Percentiles rank a stretch among this genome's conserved stretches.
These are phyloP conservation scores for Pelargonium citronellum DNA, from an alignment of 441 rosid species.

Conservation along the genomic window DNA sequence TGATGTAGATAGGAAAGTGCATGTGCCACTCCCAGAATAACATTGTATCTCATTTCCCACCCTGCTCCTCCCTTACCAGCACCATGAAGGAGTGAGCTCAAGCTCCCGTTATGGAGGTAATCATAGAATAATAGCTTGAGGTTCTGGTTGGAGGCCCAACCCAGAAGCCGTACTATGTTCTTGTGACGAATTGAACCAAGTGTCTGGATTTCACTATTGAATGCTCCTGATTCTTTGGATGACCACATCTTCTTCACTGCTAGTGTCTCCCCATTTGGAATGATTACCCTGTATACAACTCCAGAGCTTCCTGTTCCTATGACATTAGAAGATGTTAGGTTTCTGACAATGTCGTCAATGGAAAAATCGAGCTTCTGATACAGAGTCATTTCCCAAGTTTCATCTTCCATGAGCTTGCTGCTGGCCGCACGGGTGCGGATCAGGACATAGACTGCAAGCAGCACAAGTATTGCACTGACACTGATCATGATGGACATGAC, in stretches of 20 bases:
- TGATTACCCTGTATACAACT: slow-evolving; percentile 67
- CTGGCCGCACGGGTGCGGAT: slow-evolving; percentile 34
- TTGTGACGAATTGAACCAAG: slow-evolving; percentile 81
- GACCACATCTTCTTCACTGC: slow-evolving; percentile 98
- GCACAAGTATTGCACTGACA: slow-evolving; percentile 52
- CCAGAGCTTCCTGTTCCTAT: slow-evolving; percentile 98
- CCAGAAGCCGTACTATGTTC: slow-evolving; percentile 73
- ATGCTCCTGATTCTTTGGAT: slow-evolving; percentile 71
- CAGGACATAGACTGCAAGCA: slow-evolving; percentile 55
- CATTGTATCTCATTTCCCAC: slow-evolving; percentile 76
- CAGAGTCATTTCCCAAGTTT: slow-evolving; percentile 63
- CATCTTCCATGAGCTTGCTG: slow-evolving; percentile 36
- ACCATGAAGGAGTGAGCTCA: slow-evolving; percentile 84
- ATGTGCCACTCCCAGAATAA: slow-evolving; percentile 68
- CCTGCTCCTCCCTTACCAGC: slow-evolving; percentile 59
- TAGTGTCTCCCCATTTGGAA: slow-evolving; percentile 60
- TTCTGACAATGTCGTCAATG: slow-evolving; percentile 48
- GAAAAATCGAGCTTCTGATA: slow-evolving; percentile 85
- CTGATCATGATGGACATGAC: slow-evolving; percentile 62
- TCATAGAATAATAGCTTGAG: slow-evolving; percentile 79
- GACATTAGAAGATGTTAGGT: slow-evolving; percentile 66
- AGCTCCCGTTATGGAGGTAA: slow-evolving; percentile 83
- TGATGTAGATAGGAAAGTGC: slow-evolving; percentile 89
- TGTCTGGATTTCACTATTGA: slow-evolving; percentile 67
- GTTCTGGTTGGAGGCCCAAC: slow-evolving; percentile 71